Base-by-base conservation (phyloP, 805 yeast genomes). In the Lipomyces kockii region DNA sequence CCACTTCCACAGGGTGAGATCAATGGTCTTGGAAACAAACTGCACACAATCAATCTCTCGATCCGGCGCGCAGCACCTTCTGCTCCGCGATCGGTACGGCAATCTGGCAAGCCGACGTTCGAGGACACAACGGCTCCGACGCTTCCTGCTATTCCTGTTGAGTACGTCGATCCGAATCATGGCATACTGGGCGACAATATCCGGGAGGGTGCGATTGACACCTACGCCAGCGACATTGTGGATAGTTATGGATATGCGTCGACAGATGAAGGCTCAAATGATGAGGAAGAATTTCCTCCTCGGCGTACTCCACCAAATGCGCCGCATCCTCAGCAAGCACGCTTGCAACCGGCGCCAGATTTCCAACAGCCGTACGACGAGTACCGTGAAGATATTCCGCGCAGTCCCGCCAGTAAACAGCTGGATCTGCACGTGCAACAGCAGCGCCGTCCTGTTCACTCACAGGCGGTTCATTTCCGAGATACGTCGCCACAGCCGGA, bases 31-130 rank as follows among this genome's bases (percentile, higher is more conserved):
- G 56, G 43, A n/a, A 52, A 43, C 25, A 14, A 59, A 9, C 49
- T 60, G 61, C 70, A 64, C 35, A 61, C 59, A 54, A 22, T 55
- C 32, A 37, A 54, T 39, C 49, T 64, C 34, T 67, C 70, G 6
- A 66, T 66, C 57, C 62, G 62, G 34, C 62, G 69, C n/a, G 60
- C 68, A n/a, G 67, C 63, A 2, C 68, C 65, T 9, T 39, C 25
- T 14, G 53, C 60, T n/a, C 64, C 66, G 7, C 35, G 37, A 6
- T 5, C 35, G 7, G 32, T 29, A 29, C 32, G 5, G 32, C 32
- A 29, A 29, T 29, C 32, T 29, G 32, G 7, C 32, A 29, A 29
- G 32, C 32, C 61, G 39, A 22, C 46, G 55, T 35, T 27, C 55
- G 27, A 12, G 58, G 49, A 14, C 20, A 34, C 25, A 43, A 2